Percentiles rank a stretch among this genome's conserved stretches.
Conservation (phyloP, 805 yeast genomes). For the Wickerhamiella brachini region DNA sequence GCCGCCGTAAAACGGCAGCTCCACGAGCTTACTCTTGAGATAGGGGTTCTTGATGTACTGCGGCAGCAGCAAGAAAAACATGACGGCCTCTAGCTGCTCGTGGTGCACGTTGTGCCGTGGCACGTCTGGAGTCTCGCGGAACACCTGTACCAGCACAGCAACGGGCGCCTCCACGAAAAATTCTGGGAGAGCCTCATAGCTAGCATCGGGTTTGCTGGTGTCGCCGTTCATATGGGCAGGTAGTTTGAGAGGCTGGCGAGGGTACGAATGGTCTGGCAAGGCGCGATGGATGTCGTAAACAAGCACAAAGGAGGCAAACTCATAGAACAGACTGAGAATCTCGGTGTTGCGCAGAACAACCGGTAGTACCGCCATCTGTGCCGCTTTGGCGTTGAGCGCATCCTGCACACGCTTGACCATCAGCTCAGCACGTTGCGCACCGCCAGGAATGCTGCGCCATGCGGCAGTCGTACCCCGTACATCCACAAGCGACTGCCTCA, state of each 20-base stretch:
- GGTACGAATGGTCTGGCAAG: conserved; percentile 59
- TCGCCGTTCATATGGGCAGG: conserved; percentile 32
- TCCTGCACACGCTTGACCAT: not conserved
- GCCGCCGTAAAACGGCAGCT: conserved; percentile 59
- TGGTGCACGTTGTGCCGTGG: conserved; percentile 27
- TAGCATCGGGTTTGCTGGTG: conserved; percentile 42
- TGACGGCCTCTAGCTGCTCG: conserved; percentile 42
- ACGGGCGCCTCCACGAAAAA: conserved; percentile 70
- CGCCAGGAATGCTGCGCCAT: not conserved
- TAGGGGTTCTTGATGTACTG: conserved; percentile 75
- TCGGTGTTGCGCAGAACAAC: conserved; percentile 46
- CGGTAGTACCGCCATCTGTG: conserved; percentile 35
- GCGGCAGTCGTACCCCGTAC: not conserved
- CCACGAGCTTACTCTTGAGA: conserved; percentile 72
- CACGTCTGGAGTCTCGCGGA: conserved; percentile 41
- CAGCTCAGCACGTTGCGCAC: not conserved
- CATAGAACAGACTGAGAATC: conserved; percentile 55
- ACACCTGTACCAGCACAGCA: conserved; percentile 44
- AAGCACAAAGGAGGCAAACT: conserved; percentile 62
- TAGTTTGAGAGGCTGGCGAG: conserved; percentile 35
- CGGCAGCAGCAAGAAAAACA: conserved; percentile 58
- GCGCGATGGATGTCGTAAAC: conserved; percentile 51
- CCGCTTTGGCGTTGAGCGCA: not conserved
- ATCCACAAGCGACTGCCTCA: conserved; percentile 15
- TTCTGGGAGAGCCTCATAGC: conserved; percentile 79